phyloP scores from a whole-genome alignment of 441 rosid genomes.

The Adansonia gregorii region DNA sequence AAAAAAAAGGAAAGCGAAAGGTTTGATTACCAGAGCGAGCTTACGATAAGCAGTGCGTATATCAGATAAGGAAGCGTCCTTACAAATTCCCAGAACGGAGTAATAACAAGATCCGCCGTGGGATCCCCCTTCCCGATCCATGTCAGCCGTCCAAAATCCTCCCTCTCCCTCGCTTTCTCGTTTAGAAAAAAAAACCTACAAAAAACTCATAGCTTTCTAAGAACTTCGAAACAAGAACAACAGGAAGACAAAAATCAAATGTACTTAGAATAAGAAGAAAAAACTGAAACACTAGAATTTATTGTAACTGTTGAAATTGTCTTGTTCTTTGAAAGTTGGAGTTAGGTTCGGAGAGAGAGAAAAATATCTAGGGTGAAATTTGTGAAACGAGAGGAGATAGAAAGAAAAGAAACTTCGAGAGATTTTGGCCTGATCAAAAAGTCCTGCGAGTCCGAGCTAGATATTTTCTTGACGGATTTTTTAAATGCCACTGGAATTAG shows the following conservation, averaged over 20 bases:
- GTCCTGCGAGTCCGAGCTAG: constrained; percentile 24
- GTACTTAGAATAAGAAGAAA: too few species aligned
- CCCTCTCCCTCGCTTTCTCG: neutral
- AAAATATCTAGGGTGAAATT: constrained; percentile 44
- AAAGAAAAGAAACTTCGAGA: constrained; percentile 51
- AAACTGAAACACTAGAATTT: neutral
- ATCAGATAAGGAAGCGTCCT: constrained; percentile 69
- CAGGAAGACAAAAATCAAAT: neutral
- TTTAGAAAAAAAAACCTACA: neutral
- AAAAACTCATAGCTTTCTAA: neutral
- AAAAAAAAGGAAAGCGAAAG: neutral
- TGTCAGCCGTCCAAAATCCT: constrained; percentile 21
- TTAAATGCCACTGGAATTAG: constrained; percentile 10
- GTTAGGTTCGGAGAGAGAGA: neutral
- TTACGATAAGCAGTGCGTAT: constrained; percentile 67
- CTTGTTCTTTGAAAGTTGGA: neutral
- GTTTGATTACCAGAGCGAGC: constrained; percentile 56
- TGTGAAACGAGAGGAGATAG: neutral
- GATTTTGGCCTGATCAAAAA: constrained; percentile 16
- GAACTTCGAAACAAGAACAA: neutral
- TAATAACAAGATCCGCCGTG: constrained; percentile 68
- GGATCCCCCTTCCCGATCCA: constrained; percentile 77
- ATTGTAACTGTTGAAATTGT: neutral
- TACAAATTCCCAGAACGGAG: constrained; percentile 63
- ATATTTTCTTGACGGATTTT: constrained; percentile 35